Evolutionary conservation across 345 rosid species (phyloP).

Genomic region (Eutrema yunnanense): DNA sequence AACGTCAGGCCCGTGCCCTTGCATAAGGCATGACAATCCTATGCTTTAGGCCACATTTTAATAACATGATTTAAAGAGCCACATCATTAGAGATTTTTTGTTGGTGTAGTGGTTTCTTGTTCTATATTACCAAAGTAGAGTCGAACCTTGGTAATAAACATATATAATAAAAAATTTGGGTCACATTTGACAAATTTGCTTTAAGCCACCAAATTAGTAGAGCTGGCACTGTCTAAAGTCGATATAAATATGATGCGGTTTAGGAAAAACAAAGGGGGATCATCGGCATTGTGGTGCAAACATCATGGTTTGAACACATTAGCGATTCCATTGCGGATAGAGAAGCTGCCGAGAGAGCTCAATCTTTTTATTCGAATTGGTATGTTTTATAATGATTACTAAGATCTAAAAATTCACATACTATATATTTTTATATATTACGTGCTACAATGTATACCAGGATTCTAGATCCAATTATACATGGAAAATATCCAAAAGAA

Average conservation of each 20-base stretch:
- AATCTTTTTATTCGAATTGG: slow-evolving; percentile 59
- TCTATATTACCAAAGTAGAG: too few species aligned
- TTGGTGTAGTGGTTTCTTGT: too few species aligned
- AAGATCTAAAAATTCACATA: background rate
- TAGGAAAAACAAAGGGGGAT: slow-evolving; percentile 49
- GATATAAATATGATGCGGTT: background rate
- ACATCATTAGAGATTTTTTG: too few species aligned
- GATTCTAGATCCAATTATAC: slow-evolving; percentile 60
- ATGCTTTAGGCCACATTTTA: too few species aligned
- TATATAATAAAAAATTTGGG: too few species aligned
- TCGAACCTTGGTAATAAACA: too few species aligned
- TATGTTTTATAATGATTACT: slow-evolving; percentile 13
- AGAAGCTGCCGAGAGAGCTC: slow-evolving; percentile 58
- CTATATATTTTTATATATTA: background rate
- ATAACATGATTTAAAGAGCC: too few species aligned
- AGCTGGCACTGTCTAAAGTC: background rate
- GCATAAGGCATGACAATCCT: too few species aligned
- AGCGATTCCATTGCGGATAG: slow-evolving; percentile 44
- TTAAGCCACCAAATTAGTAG: too few species aligned
- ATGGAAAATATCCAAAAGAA: slow-evolving; percentile 49
- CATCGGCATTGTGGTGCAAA: slow-evolving; percentile 57
- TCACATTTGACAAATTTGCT: too few species aligned
- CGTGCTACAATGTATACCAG: slow-evolving; percentile 17
- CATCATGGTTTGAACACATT: slow-evolving; percentile 57
- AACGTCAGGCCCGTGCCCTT: too few species aligned